These are phyloP conservation scores for Aspergillus heteromorphus DNA, from an alignment of 495 filamentous ascomycete genomes.

Conservation along the genomic window DNA sequence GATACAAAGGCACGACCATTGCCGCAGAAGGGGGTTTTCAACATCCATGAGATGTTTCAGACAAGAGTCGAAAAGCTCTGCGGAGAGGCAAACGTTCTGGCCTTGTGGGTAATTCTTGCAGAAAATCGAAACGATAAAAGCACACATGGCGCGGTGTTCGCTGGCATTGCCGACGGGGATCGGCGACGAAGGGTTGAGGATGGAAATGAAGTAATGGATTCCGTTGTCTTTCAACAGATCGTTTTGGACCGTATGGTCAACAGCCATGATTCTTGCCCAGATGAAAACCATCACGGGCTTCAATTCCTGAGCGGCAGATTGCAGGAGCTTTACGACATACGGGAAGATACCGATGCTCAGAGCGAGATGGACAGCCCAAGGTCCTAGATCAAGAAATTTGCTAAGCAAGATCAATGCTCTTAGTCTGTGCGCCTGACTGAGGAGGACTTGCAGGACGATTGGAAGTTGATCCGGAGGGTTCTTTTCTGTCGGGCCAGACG, in stretches of 20 bases:
- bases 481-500: conserved; percentile 74
- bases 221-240: conserved; percentile 95
- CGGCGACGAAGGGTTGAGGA: conserved; percentile 76
- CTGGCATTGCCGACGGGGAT: conserved; percentile 78
- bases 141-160: conserved; percentile 98
- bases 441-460: conserved; percentile 89
- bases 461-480: conserved; percentile 90
- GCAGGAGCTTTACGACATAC: conserved; percentile 91
- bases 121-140: conserved; percentile 94
- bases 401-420: conserved; percentile 87
- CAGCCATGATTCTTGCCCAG: conserved; percentile 94
- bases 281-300: conserved; percentile 99
- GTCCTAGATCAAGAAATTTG: conserved; percentile 89
- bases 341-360: conserved; percentile 98
- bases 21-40: conserved; percentile 81
- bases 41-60: conserved; percentile 73
- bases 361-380: conserved; percentile 95
- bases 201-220: conserved; percentile 90
- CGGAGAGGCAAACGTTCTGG: conserved; percentile 77
- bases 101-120: conserved; percentile 90
- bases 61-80: conserved; percentile 78
- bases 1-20: conserved; percentile 95
- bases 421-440: conserved; percentile 94
- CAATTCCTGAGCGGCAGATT: conserved; percentile 88
- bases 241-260: conserved; percentile 85